Evolutionary conservation across 495 filamentous ascomycete species (phyloP).

Genomic region (Cryomyces minteri): DNA sequence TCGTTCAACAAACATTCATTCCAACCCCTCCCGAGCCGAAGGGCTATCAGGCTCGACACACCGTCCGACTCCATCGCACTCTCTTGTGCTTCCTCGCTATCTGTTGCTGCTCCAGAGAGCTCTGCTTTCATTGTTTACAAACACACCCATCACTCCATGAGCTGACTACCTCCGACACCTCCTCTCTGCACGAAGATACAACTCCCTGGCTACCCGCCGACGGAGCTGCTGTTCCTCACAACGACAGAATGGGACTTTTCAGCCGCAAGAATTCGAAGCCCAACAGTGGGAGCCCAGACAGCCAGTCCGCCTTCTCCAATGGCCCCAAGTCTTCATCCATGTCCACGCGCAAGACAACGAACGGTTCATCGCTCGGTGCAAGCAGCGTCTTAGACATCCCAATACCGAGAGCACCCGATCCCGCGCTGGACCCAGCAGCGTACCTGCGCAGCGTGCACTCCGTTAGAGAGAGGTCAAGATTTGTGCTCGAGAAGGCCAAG

Average conservation of each 20-base stretch:
- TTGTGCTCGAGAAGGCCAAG: conserved; percentile 62
- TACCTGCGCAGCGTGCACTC: conserved; percentile 85
- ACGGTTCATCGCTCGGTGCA: no score
- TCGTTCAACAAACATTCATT: no score
- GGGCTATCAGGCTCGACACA: no score
- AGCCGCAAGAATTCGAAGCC: conserved; percentile 39
- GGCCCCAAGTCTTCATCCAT: conserved; percentile 16
- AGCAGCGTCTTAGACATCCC: conserved; percentile 33
- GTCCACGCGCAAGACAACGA: conserved; percentile 26
- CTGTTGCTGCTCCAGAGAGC: no score
- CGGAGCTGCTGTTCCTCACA: neutral
- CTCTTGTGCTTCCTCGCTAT: no score
- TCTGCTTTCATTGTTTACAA: no score
- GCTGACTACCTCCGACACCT: no score
- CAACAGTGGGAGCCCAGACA: conserved; percentile 29
- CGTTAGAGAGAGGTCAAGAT: conserved; percentile 57
- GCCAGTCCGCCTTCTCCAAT: conserved; percentile 30
- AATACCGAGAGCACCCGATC: conserved; percentile 75
- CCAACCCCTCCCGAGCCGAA: no score
- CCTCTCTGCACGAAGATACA: no score
- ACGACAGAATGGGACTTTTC: conserved; percentile 39
- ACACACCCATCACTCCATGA: no score
- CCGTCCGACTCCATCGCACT: no score
- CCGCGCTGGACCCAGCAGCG: conserved; percentile 72
- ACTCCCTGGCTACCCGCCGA: no score